phyloP scores from a whole-genome alignment of 768 basidiomycete species.

The Strobilomyces dryophilus region DNA sequence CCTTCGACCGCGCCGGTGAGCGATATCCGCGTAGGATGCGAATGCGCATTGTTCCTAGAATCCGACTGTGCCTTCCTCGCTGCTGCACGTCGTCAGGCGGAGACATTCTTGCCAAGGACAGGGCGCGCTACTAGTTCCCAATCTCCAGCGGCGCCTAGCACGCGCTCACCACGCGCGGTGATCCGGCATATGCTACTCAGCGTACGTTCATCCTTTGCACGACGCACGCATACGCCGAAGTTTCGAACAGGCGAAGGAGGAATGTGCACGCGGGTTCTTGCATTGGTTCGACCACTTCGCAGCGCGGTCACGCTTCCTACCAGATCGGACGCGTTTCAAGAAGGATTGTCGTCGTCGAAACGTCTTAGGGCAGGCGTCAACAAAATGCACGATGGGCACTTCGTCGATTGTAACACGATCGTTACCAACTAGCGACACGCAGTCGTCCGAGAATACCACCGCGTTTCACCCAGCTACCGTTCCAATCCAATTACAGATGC shows the following conservation, averaged over 20 bases:
- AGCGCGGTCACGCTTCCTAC: constrained; percentile 3
- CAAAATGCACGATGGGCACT: constrained; percentile 9
- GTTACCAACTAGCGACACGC: background rate
- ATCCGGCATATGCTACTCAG: constrained; percentile 24
- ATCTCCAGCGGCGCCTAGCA: constrained; percentile 45
- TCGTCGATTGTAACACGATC: background rate
- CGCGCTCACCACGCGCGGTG: constrained; percentile 33
- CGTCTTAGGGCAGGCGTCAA: too few relatives aligned
- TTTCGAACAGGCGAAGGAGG: constrained; percentile 49
- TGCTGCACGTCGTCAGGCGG: constrained; percentile 49
- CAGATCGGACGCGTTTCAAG: background rate
- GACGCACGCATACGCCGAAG: background rate
- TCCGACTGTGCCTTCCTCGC: constrained; percentile 51
- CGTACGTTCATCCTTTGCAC: constrained; percentile 8
- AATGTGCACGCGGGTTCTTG: constrained; percentile 47
- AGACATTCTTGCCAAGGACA: constrained; percentile 51
- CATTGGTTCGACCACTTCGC: constrained; percentile 50
- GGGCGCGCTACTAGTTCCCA: constrained; percentile 53
- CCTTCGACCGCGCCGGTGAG: constrained; percentile 53
- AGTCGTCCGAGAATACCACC: background rate
- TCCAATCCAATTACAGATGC: too few relatives aligned
- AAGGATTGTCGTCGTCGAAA: background rate
- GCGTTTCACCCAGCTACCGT: background rate
- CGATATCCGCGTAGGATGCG: background rate
- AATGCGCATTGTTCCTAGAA: constrained; percentile 32